Conservation (phyloP, 2,329 filamentous ascomycete genomes). For the Fusarium palustre region DNA sequence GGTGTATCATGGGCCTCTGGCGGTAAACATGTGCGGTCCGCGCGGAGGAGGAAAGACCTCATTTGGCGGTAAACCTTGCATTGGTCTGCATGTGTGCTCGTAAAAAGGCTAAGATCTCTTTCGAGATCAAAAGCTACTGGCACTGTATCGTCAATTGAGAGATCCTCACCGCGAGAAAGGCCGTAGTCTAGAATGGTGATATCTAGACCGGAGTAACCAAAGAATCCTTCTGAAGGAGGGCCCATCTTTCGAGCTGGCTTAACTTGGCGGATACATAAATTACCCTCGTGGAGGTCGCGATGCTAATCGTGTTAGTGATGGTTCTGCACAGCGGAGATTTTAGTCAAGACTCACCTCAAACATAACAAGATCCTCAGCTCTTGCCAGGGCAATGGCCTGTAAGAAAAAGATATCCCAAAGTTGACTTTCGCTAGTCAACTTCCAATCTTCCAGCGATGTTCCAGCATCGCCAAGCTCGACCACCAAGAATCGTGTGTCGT, state of each 20-base stretch:
- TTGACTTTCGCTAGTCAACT: slow-evolving; percentile 61
- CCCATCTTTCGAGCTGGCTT: slow-evolving; percentile 51
- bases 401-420: slow-evolving; percentile 74
- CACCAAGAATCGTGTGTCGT: slow-evolving; percentile 69
- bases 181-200: slow-evolving; percentile 75
- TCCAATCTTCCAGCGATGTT: slow-evolving; percentile 68
- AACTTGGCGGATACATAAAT: slow-evolving; percentile 67
- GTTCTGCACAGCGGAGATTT: neutral
- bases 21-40: slow-evolving; percentile 63
- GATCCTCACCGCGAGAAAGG: slow-evolving; percentile 67
- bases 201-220: slow-evolving; percentile 71
- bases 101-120: slow-evolving; percentile 69
- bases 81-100: slow-evolving; percentile 69
- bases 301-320: slow-evolving; percentile 58
- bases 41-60: slow-evolving; percentile 67
- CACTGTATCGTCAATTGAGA: slow-evolving; percentile 51
- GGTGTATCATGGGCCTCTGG: slow-evolving; percentile 60
- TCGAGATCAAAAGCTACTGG: slow-evolving; percentile 70
- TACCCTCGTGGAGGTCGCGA: slow-evolving; percentile 74
- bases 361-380: slow-evolving; percentile 67
- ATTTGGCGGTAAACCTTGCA: slow-evolving; percentile 72
- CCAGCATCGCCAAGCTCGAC: slow-evolving; percentile 74
- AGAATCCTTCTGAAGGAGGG: slow-evolving; percentile 53
- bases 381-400: slow-evolving; percentile 68
- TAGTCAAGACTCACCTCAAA: slow-evolving; percentile 64